phyloP scores from a whole-genome alignment of 441 rosid species.

The Rhodomyrtus psidioides region DNA sequence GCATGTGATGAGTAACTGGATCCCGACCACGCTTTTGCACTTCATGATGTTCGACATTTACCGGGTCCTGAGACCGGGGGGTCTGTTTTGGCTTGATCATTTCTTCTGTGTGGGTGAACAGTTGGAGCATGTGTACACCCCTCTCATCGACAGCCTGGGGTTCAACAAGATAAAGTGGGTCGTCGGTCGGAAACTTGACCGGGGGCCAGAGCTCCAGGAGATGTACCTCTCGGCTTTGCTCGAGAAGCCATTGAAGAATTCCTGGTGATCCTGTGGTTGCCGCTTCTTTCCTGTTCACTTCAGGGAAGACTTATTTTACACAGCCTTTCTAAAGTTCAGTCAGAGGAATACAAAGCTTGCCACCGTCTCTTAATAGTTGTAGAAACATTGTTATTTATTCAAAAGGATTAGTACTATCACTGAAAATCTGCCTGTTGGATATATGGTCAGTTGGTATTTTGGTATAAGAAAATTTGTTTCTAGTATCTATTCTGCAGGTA shows the following conservation, averaged over 20 bases:
- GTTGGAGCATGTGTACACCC: constrained; percentile 29
- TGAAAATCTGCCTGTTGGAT: background rate
- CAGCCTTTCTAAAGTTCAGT: background rate
- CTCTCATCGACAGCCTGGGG: constrained; percentile 39
- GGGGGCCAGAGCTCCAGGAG: constrained; percentile 37
- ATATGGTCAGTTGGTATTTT: background rate
- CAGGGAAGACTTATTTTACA: background rate
- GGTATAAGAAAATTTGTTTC: background rate
- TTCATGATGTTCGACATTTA: constrained; percentile 40
- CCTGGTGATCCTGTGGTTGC: constrained; percentile 24
- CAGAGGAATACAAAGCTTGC: background rate
- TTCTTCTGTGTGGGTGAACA: constrained; percentile 35
- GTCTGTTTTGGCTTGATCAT: constrained; percentile 52
- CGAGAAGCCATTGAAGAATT: constrained; percentile 42
- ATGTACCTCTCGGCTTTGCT: constrained; percentile 49
- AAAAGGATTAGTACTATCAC: background rate
- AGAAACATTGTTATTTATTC: background rate
- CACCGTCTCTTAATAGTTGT: background rate
- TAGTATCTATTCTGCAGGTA: background rate
- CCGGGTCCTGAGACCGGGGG: constrained; percentile 47
- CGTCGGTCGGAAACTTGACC: constrained; percentile 45
- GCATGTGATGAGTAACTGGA: constrained; percentile 56
- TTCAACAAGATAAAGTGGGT: constrained; percentile 49
- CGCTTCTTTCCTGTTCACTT: background rate
- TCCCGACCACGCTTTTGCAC: constrained; percentile 40